Evolutionary conservation across 2,329 filamentous ascomycete species (phyloP), one percentile per base, ranked within the genome.

Genomic region (Shiraia sp.): DNA sequence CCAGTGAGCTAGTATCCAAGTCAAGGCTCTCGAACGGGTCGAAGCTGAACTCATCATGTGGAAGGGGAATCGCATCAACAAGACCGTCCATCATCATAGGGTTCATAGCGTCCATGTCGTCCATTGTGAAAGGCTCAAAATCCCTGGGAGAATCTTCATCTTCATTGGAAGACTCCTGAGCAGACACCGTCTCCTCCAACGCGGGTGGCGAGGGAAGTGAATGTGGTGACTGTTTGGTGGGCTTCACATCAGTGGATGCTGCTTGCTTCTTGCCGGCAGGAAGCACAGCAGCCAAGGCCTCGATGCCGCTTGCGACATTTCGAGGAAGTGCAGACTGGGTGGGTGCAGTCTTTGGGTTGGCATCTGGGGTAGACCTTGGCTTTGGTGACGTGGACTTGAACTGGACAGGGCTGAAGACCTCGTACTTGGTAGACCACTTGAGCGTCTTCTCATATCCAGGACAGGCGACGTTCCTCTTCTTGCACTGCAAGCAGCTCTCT

Each of bases 361-460:
- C 33, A 14, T 40, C 40, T 42, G 43, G 31, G 22, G 47, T 42
- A 10, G 46, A 33, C 16, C 37, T 40, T 32, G 48, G 28, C 32
- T 54, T 58, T 9, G 55, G 44, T 19, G 52, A 49, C 6, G 51
- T 36, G 10, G 48, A 51, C 36, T 54, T 57, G 33, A 63, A 58
- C 29, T 57, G 52, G 16, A 55, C 52, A 10, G 70, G 64, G 26
- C 67, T 66, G 37, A 70, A 68, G n/a, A 74, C 66, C 51, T 76
- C 73, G 55, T 76, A 74, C 49, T 76, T 77, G 32, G 70, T 72
- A 8, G 71, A 75, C 74, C 74, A 77, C 36, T 73, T 72, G 31
- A 76, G 53, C 35, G 69, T 70, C 55, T 74, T 72, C 51, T 70
- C 69, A 36, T 75, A 76, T 5, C 74, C 74, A 23, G 74, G 74